Conservation (phyloP, 176 grass and related monocot species). For the Carex kokanica region DNA sequence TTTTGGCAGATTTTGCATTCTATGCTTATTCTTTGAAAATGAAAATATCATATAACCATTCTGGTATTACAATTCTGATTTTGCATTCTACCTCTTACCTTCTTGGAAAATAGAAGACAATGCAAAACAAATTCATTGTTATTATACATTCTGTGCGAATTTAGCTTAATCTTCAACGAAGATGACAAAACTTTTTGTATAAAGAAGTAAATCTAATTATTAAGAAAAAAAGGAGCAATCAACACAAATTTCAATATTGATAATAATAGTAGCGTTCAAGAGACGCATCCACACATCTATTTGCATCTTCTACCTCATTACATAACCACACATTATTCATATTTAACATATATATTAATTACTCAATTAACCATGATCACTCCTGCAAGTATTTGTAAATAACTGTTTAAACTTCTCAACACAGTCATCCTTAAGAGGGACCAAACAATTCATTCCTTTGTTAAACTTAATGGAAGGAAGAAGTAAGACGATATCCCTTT, state of each 20-base stretch:
- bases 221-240: not conserved
- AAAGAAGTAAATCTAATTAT: not conserved
- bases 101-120: not conserved
- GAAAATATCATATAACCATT: not conserved
- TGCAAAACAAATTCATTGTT: not conserved
- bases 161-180: not conserved
- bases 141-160: not conserved
- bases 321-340: not conserved
- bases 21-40: not conserved
- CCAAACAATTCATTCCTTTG: slow-evolving; percentile 16
- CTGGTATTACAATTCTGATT: not conserved
- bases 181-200: not conserved
- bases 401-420: slow-evolving; percentile 1
- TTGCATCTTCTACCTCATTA: not conserved
- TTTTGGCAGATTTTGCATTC: no score
- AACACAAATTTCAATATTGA: not conserved
- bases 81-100: not conserved
- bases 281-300: not conserved
- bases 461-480: not conserved
- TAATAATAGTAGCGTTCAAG: not conserved
- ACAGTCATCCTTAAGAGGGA: slow-evolving; percentile 2
- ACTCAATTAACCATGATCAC: not conserved
- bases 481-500: slow-evolving; percentile 19
- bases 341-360: not conserved
- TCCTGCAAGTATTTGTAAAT: not conserved